A percentile compares a stretch with the other conserved stretches of the same genome.
Evolutionary conservation across 2,329 filamentous ascomycete genomes (phyloP).

Genomic region (Xylaria sp.): DNA sequence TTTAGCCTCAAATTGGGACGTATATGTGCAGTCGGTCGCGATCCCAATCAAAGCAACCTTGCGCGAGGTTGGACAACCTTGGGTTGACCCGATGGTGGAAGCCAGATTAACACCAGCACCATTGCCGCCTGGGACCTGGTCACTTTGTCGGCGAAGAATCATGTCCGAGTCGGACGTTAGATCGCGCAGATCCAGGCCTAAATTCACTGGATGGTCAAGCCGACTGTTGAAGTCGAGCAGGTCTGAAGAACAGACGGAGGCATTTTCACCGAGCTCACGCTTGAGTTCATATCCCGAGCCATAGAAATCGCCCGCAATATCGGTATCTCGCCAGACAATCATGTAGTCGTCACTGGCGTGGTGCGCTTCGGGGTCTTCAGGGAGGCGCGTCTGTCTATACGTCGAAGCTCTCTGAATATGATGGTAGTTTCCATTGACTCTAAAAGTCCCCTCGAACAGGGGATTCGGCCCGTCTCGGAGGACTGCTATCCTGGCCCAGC

Average conservation of each 20-base stretch:
- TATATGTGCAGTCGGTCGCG: slow-evolving; percentile 93
- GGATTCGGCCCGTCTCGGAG: slow-evolving; percentile 80
- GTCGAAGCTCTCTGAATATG: slow-evolving; percentile 82
- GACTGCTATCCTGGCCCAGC: slow-evolving; percentile 87
- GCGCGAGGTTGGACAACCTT: slow-evolving; percentile 89
- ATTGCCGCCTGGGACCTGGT: slow-evolving; percentile 73
- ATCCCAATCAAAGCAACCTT: slow-evolving; percentile 93
- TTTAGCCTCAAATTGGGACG: slow-evolving; percentile 73
- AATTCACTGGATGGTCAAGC: slow-evolving; percentile 75
- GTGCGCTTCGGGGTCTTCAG: slow-evolving; percentile 74
- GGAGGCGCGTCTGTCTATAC: slow-evolving; percentile 78
- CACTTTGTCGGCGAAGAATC: slow-evolving; percentile 78
- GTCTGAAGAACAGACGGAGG: slow-evolving; percentile 74
- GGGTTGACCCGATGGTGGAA: slow-evolving; percentile 80
- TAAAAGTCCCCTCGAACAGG: slow-evolving; percentile 91
- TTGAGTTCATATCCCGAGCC: slow-evolving; percentile 71
- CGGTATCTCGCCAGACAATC: slow-evolving; percentile 92
- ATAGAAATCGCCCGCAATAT: slow-evolving; percentile 65
- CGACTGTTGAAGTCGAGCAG: slow-evolving; percentile 81
- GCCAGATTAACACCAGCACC: slow-evolving; percentile 82
- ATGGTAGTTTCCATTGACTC: slow-evolving; percentile 82
- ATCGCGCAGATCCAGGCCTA: slow-evolving; percentile 60
- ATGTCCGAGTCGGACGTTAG: slow-evolving; percentile 70
- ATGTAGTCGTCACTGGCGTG: slow-evolving; percentile 75
- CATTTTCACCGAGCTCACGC: slow-evolving; percentile 59